A percentile compares a stretch with the other conserved stretches of the same genome.
Conservation (phyloP, 805 yeast species). For the Sugiyamaella mastotermitis region DNA sequence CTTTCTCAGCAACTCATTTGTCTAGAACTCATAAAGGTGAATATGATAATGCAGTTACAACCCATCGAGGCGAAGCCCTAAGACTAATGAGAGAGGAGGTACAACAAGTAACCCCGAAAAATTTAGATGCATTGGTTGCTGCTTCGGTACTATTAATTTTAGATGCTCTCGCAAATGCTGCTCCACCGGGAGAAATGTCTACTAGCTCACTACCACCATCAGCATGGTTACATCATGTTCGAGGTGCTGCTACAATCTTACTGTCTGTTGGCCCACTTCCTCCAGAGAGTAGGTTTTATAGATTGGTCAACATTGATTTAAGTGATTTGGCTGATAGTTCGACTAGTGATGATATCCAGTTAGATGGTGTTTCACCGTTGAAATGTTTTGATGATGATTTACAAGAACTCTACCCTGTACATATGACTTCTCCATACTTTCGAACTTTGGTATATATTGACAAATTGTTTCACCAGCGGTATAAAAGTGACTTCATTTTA, state of each 20-base stretch:
- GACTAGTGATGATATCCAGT: slow-evolving; percentile 11
- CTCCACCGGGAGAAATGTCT: slow-evolving; percentile 40
- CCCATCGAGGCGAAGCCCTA: slow-evolving; percentile 81
- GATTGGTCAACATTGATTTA: slow-evolving; percentile 76
- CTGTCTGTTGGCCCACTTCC: slow-evolving; percentile 95
- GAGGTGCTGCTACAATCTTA: slow-evolving; percentile 92
- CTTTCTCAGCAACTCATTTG: slow-evolving; percentile 88
- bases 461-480: slow-evolving; percentile 68
- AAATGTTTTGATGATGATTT: slow-evolving; percentile 80
- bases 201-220: slow-evolving; percentile 73
- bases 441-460: slow-evolving; percentile 83
- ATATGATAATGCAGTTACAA: slow-evolving; percentile 16
- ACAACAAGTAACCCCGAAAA: slow-evolving; percentile 70
- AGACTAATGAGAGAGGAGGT: slow-evolving; percentile 80
- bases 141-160: slow-evolving; percentile 82
- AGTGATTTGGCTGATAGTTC: slow-evolving; percentile 72
- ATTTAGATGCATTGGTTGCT: slow-evolving; percentile 84
- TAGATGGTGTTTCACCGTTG: slow-evolving; percentile 25
- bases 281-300: slow-evolving; percentile 57
- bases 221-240: slow-evolving; percentile 95
- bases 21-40: slow-evolving; percentile 75
- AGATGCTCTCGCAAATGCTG: slow-evolving; percentile 86
- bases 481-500: slow-evolving; percentile 78
- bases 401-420: slow-evolving; percentile 80
- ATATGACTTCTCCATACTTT: slow-evolving; percentile 74